Evolutionary conservation across 257 asterid genomes (phyloP).

Genomic region (Solanum bulbocastanum): DNA sequence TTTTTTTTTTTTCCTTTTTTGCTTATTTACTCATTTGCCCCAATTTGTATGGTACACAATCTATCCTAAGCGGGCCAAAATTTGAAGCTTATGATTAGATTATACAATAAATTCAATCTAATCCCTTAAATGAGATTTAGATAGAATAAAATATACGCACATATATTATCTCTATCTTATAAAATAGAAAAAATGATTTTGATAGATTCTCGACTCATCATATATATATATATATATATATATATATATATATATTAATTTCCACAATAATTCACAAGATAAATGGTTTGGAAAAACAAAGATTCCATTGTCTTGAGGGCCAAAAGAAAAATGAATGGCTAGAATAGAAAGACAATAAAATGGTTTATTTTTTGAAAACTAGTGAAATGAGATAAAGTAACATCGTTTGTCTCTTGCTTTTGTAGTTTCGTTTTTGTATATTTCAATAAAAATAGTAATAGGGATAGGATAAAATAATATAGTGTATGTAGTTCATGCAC

Average conservation of each 20-base stretch:
- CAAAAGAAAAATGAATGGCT: neutral
- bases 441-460: neutral
- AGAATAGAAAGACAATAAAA: neutral
- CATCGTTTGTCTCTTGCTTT: neutral
- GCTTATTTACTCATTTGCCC: neutral
- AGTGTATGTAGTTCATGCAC: neutral
- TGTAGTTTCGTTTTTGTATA: neutral
- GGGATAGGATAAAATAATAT: neutral
- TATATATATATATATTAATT: too few species aligned
- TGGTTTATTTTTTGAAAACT: neutral
- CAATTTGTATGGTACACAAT: neutral
- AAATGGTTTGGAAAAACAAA: neutral
- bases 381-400: neutral
- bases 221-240: too few species aligned
- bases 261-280: too few species aligned
- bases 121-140: neutral
- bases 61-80: neutral
- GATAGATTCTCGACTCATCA: accelerated
- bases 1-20: neutral
- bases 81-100: neutral
- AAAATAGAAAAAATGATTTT: neutral
- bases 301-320: neutral
- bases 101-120: neutral
- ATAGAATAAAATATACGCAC: neutral
- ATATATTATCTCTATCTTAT: neutral